These are phyloP conservation scores for Hygrophorus pudorinus DNA, from an alignment of 768 basidiomycete species.

Conservation along the genomic window DNA sequence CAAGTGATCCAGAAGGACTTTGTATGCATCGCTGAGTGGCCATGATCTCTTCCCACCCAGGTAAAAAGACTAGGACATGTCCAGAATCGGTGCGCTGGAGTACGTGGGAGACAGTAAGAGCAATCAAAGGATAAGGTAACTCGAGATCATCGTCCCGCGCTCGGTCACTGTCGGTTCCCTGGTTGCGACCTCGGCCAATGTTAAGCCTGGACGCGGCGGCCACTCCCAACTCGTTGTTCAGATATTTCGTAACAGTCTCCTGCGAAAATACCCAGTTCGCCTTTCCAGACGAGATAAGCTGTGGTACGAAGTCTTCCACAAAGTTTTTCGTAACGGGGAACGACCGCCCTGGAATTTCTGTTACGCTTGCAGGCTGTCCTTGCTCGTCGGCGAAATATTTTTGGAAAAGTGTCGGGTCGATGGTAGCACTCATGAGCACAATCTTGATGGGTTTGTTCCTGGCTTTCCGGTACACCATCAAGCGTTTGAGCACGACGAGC, in stretches of 20 bases:
- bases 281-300: constrained; percentile 30
- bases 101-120: constrained; percentile 72
- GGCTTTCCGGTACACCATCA: constrained; percentile 64
- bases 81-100: constrained; percentile 66
- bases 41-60: constrained; percentile 90
- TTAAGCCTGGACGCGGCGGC: constrained; percentile 16
- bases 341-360: constrained; percentile 84
- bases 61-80: constrained; percentile 83
- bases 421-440: constrained; percentile 92
- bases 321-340: constrained; percentile 80
- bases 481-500: constrained; percentile 79
- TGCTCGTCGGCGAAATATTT: constrained; percentile 67
- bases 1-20: constrained; percentile 37
- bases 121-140: constrained; percentile 72
- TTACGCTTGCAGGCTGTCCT: constrained; percentile 52
- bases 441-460: constrained; percentile 71
- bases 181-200: constrained; percentile 11
- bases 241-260: constrained; percentile 60
- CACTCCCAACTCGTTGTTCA: constrained; percentile 53
- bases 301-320: constrained; percentile 65
- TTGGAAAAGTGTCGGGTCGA: constrained; percentile 85
- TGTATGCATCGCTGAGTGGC: constrained; percentile 57
- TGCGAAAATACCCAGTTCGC: constrained; percentile 61
- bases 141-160: constrained; percentile 49
- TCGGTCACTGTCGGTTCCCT: constrained; percentile 1